These are phyloP conservation scores for Medicago lupulina DNA, from an alignment of 306 rosid genomes.

Conservation along the genomic window DNA sequence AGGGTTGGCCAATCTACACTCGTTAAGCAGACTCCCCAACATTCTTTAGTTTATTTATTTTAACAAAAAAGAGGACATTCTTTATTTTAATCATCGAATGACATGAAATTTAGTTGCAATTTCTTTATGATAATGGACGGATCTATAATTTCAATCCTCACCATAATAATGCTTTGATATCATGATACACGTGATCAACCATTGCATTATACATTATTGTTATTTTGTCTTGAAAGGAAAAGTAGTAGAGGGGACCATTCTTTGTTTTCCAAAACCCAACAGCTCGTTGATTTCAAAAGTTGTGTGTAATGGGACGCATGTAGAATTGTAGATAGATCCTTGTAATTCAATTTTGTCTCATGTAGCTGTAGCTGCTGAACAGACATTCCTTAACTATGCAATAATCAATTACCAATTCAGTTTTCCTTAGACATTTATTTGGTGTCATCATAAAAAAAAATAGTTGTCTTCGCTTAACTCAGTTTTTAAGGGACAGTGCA, in stretches of 20 bases:
- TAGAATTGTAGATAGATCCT: not conserved
- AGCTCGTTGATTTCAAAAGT: not conserved
- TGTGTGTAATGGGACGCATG: not conserved
- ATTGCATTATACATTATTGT: not conserved
- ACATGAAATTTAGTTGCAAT: too few relatives aligned
- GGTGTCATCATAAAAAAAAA: too few relatives aligned
- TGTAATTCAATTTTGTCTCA: not conserved
- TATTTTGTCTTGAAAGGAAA: not conserved
- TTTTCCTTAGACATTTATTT: not conserved
- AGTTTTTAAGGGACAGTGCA: too few relatives aligned
- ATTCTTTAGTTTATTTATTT: too few relatives aligned
- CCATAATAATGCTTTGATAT: not conserved
- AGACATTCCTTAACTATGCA: not conserved
- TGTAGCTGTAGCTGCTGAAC: not conserved
- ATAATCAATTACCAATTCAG: not conserved
- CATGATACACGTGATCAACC: not conserved
- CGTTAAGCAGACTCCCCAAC: not conserved
- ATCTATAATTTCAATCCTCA: not conserved
- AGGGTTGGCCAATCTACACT: not conserved
- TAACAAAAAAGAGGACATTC: too few relatives aligned
- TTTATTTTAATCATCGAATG: not conserved
- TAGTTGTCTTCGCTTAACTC: too few relatives aligned
- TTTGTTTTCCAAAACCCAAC: slow-evolving; percentile 1
- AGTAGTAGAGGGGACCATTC: not conserved
- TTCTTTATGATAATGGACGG: too few relatives aligned